Evolutionary conservation across 495 filamentous ascomycete species (phyloP), one percentile per base, ranked within the genome.

Genomic region (Penicillium antarcticum): DNA sequence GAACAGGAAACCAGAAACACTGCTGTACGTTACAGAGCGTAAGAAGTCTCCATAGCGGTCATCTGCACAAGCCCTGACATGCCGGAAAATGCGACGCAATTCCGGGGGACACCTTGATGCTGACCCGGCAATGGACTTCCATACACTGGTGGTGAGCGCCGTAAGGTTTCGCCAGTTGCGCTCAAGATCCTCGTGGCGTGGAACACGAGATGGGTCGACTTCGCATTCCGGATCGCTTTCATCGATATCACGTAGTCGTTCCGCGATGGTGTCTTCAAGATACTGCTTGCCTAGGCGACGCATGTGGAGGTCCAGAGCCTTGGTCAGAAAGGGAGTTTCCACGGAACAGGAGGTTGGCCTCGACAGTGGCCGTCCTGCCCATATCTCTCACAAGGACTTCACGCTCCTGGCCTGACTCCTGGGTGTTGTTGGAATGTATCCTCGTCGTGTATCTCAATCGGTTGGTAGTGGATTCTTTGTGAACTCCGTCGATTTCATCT

Each of bases 31-130:
- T 31, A 97, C 91, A n/a, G 87, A 92, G 14, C 89, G 83, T 33
- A 96, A 74, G 60, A 94, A 94, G 61, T 95, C 91, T n/a, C 94
- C 94, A 71, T 97, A 99, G 21, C 92, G 85, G 67, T 97, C 94
- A 65, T 97, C 94, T 11, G 94, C 92, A 54, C 95, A 95, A 14
- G 89, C 89, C 46, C 91, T 82, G 37, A 99, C 89, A 58, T 97
- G 94, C 58, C 94, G 86, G 59, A 99, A 85, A 19, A 99, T 88
- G 32, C 87, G 81, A 45, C 94, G 76, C 26, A 99, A 72, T 67
- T 97, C 95, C 7, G 88, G 65, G 11, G 94, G 92, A 63, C 95
- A 88, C 40, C 85, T 81, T 26, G 72, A 72, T 5, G 84, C 81
- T 5, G 90, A 92, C 17, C 70, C 76, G 9, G 82, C 76, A 43